phyloP scores from a whole-genome alignment of 768 basidiomycete genomes.

The Trametes cingulata region DNA sequence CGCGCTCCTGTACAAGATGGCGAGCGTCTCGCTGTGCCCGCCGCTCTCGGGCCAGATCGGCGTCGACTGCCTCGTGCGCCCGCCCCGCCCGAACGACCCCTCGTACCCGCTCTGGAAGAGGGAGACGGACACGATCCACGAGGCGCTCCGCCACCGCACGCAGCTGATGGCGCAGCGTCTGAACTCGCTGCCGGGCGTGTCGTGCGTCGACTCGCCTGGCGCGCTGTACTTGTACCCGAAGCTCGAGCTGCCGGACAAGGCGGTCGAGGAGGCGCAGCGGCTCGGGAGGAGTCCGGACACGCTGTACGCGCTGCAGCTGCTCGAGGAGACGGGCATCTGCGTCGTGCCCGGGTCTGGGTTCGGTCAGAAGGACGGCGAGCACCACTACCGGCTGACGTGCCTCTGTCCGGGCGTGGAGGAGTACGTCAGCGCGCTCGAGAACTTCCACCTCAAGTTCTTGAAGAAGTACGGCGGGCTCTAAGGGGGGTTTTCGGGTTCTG shows the following conservation, averaged over 20 bases:
- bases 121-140: slow-evolving; percentile 82
- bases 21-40: slow-evolving; percentile 86
- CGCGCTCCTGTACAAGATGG: slow-evolving; percentile 96
- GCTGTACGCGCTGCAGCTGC: slow-evolving; percentile 80
- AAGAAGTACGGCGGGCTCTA: slow-evolving; percentile 43
- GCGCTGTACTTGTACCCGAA: slow-evolving; percentile 93
- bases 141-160: slow-evolving; percentile 70
- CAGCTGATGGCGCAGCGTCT: slow-evolving; percentile 75
- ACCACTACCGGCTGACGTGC: slow-evolving; percentile 92
- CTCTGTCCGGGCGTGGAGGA: slow-evolving; percentile 94
- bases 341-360: slow-evolving; percentile 94
- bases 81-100: slow-evolving; percentile 73
- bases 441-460: slow-evolving; percentile 66
- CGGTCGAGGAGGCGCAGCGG: slow-evolving; percentile 68
- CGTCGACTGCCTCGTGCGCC: slow-evolving; percentile 86
- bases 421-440: slow-evolving; percentile 82
- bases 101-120: slow-evolving; percentile 79
- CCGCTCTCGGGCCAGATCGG: slow-evolving; percentile 90
- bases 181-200: slow-evolving; percentile 81
- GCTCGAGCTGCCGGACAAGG: slow-evolving; percentile 72
- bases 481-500: neutral
- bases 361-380: slow-evolving; percentile 87
- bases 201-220: slow-evolving; percentile 87
- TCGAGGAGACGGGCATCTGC: slow-evolving; percentile 91
- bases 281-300: slow-evolving; percentile 83